phyloP scores from a whole-genome alignment of 106 monocot genomes.

The Allium cepa region DNA sequence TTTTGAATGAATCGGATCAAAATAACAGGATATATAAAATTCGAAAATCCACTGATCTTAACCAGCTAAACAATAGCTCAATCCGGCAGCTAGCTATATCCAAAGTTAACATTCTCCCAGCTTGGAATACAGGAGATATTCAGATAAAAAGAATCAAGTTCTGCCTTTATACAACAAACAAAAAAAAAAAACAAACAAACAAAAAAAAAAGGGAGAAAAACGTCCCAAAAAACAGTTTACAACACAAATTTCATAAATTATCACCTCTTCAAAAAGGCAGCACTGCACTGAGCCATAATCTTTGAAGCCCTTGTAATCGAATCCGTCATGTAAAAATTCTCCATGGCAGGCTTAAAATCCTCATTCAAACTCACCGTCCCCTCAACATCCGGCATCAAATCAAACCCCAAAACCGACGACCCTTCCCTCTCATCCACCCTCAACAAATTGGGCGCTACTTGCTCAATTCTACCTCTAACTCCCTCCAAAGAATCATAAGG shows the following conservation, averaged over 20 bases:
- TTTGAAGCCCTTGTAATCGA: conserved; percentile 89
- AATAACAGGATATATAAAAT: too few relatives aligned
- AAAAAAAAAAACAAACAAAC: too few relatives aligned
- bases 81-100: too few relatives aligned
- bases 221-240: background rate
- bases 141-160: too few relatives aligned
- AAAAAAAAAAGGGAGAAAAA: background rate
- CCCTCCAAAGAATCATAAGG: conserved; percentile 65
- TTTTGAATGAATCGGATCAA: too few relatives aligned
- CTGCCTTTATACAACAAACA: too few relatives aligned
- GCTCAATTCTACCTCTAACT: conserved; percentile 50
- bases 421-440: conserved; percentile 78
- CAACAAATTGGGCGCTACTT: conserved; percentile 81
- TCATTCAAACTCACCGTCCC: conserved; percentile 28
- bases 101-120: too few relatives aligned
- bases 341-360: conserved; percentile 45
- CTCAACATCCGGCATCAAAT: conserved; percentile 43
- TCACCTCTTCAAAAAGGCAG: conserved; percentile 51
- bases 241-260: background rate
- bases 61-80: too few relatives aligned
- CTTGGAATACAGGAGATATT: too few relatives aligned
- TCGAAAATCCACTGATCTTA: too few relatives aligned
- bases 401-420: conserved; percentile 25
- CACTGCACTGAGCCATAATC: conserved; percentile 98
- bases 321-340: conserved; percentile 98